Evolutionary conservation across 1,139 yeast species (phyloP), one percentile per base, ranked within the genome.

Genomic region (Waltiozyma sp.): DNA sequence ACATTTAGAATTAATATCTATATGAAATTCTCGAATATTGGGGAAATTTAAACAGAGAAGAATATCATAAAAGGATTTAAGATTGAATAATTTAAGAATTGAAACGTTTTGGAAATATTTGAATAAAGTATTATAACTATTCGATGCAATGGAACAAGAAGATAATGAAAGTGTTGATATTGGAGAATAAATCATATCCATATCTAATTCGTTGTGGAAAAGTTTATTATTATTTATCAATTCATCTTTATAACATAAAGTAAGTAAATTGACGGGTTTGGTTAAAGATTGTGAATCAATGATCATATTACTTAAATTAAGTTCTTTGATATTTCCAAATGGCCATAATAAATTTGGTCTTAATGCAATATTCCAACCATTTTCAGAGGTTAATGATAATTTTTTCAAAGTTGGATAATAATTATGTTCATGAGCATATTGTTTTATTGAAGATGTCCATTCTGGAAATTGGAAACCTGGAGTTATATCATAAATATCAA

Each of bases 391-490:
- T 2, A 73, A 52, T 2, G 57, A 39, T 7, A 56, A 42, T 24
- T 39, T 49, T 4, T 49, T 21, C 6, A 54, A 36, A 2, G 49
- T 33, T 16, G 55, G 55, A 33, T 53, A 54, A 38, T 52, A 54
- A 44, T 54, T 50, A 36, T 54, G 58, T 38, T 54, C 58, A 41
- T 47, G 51, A 1, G 58, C 57, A 38, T 56, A 53, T 3, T 53
- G 49, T 37, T 52, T 53, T 21, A 54, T 35, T 0, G 55, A 43
- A 3, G 58, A 54, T 15, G 55, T 39, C 66, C 68, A 64, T 26
- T 63, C 51, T 3, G 73, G 72, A 43, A 77, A 73, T 38, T 62
- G 65, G 53, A 77, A 77, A 23, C 66, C 69, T 2, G 79, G 78
- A 4, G 77, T 69, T 1, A 77, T 67, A 43, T 75, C 72, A 18